Conservation (phyloP, 495 filamentous ascomycete genomes). For the Xylaria castorea region DNA sequence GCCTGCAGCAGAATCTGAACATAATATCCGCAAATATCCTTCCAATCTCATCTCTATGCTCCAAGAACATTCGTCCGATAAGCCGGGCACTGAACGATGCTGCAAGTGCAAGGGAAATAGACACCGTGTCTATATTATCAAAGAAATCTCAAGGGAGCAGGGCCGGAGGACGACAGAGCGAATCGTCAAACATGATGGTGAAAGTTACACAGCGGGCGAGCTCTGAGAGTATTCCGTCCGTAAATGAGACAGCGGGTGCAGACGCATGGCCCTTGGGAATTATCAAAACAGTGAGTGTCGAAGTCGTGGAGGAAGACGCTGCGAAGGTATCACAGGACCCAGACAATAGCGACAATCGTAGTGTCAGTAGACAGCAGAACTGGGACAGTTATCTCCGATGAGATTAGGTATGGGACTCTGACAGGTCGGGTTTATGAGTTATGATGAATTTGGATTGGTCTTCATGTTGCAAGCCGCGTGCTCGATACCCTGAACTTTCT, state of each 20-base stretch:
- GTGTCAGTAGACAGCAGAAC: conserved; percentile 18
- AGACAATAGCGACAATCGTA: conserved; percentile 5
- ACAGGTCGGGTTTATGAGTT: background rate
- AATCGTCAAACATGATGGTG: conserved; percentile 36
- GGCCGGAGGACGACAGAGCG: conserved; percentile 10
- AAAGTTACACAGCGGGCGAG: conserved; percentile 31
- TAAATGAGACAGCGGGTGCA: background rate
- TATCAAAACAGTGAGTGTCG: conserved; percentile 50
- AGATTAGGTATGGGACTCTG: background rate
- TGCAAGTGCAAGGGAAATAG: background rate
- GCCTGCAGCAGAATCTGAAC: conserved; percentile 47
- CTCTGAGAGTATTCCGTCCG: conserved; percentile 26
- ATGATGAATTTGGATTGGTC: background rate
- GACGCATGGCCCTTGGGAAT: conserved; percentile 45
- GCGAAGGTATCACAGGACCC: conserved; percentile 28
- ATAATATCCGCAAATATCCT: conserved; percentile 47
- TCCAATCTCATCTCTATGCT: conserved; percentile 44
- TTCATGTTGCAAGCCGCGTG: background rate
- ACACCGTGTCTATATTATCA: conserved; percentile 21
- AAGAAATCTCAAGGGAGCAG: conserved; percentile 31
- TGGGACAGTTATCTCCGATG: conserved; percentile 20
- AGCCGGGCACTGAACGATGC: conserved; percentile 23
- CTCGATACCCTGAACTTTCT: background rate
- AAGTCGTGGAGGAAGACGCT: conserved; percentile 46
- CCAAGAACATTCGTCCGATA: conserved; percentile 25